phyloP scores from a whole-genome alignment of 1,284 basidiomycete species.

The Ustilago hordei region DNA sequence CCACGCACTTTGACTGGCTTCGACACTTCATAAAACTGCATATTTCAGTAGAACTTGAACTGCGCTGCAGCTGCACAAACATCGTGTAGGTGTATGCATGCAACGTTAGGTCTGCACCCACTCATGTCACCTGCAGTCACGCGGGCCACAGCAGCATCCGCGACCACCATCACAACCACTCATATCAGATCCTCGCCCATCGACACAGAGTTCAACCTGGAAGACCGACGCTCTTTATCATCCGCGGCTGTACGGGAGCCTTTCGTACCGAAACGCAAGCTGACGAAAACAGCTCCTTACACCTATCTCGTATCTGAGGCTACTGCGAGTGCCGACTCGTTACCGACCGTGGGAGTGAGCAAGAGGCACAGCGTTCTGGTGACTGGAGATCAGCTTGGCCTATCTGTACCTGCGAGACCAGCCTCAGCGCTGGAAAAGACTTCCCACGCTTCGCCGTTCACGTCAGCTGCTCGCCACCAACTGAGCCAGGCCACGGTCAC shows the following conservation, averaged over 20 bases:
- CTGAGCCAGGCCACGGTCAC: background rate
- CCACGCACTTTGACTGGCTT: background rate
- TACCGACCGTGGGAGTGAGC: conserved; percentile 11
- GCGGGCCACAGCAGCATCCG: conserved; percentile 37
- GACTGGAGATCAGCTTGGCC: background rate
- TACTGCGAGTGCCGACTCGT: conserved; percentile 26
- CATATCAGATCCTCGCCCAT: background rate
- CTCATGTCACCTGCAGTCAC: conserved; percentile 44
- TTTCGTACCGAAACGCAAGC: conserved; percentile 45
- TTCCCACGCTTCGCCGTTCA: conserved; percentile 14
- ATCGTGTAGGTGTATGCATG: conserved; percentile 18
- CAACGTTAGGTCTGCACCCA: background rate
- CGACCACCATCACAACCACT: conserved; percentile 1
- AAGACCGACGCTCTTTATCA: conserved; percentile 20
- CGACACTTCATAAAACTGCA: conserved; percentile 1
- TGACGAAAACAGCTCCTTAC: conserved; percentile 30
- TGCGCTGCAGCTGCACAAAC: conserved; percentile 10
- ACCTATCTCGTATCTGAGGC: conserved; percentile 34
- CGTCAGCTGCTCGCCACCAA: background rate
- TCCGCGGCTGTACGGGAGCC: conserved; percentile 20
- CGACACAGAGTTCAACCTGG: background rate
- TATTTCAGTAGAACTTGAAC: background rate
- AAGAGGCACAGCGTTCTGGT: background rate
- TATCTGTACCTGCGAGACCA: conserved; percentile 8
- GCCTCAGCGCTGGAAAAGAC: conserved; percentile 23